Conservation (phyloP, 768 basidiomycete genomes). For the Suillus plorans region DNA sequence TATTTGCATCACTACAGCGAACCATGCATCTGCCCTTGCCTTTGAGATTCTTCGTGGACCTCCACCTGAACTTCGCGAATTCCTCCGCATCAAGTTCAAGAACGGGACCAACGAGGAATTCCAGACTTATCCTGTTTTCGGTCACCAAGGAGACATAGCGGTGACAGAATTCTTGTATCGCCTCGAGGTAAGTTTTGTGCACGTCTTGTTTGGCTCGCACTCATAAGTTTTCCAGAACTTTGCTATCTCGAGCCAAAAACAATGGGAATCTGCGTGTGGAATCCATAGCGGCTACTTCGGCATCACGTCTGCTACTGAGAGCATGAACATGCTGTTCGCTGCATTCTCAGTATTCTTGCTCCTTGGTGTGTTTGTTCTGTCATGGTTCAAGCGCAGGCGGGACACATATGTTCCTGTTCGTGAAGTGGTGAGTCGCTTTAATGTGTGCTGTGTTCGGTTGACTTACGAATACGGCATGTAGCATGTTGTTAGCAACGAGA, state of each 20-base stretch:
- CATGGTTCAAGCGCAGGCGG: conserved; percentile 17
- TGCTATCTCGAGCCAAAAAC: conserved; percentile 35
- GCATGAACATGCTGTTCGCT: conserved; percentile 1
- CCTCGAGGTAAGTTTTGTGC: conserved; percentile 54
- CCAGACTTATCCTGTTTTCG: conserved; percentile 67
- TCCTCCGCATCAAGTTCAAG: conserved; percentile 80
- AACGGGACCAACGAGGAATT: conserved; percentile 68
- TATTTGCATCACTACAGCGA: conserved; percentile 43
- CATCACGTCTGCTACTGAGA: conserved; percentile 4
- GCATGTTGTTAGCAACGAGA: conserved; percentile 19
- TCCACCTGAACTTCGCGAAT: conserved; percentile 75
- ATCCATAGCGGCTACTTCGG: conserved; percentile 24
- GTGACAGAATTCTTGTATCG: conserved; percentile 83
- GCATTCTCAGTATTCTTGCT: conserved; percentile 11
- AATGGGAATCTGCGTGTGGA: conserved; percentile 42
- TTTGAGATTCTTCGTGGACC: conserved; percentile 76
- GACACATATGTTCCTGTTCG: conserved; percentile 8
- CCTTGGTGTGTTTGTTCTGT: conserved; percentile 15
- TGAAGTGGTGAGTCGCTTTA: conserved; percentile 15
- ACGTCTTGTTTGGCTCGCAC: neutral
- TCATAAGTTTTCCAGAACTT: conserved; percentile 29
- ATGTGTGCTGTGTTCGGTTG: neutral
- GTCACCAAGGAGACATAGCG: conserved; percentile 67
- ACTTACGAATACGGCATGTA: neutral
- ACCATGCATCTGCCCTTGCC: conserved; percentile 69